Evolutionary conservation across 2,329 filamentous ascomycete species (phyloP).

Genomic region (Emergomyces pasteurianus): DNA sequence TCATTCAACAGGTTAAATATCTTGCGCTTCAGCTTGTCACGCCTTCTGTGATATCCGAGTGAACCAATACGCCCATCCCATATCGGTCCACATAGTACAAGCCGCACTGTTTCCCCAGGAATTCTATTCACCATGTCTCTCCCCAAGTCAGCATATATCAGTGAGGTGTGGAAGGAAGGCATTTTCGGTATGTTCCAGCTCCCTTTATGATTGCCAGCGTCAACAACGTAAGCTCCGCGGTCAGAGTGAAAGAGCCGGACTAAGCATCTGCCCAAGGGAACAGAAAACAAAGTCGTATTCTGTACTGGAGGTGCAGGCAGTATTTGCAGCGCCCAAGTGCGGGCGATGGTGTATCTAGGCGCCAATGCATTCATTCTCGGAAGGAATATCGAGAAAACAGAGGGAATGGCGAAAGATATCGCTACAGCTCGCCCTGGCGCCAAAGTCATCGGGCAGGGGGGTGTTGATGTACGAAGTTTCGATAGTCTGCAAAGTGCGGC

Average conservation of each 20-base stretch:
- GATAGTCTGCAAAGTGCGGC: constrained; percentile 60
- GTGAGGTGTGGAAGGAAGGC: constrained; percentile 72
- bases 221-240: too few species aligned
- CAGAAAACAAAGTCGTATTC: constrained; percentile 80
- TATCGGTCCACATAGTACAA: neutral
- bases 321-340: constrained; percentile 89
- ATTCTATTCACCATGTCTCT: constrained; percentile 45
- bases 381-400: constrained; percentile 78
- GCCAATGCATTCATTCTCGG: constrained; percentile 92
- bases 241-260: neutral
- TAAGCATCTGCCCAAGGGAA: neutral
- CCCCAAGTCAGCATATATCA: constrained; percentile 63
- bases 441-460: constrained; percentile 76
- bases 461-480: constrained; percentile 59
- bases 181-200: constrained; percentile 56
- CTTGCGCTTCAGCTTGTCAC: neutral
- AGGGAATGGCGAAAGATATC: constrained; percentile 67
- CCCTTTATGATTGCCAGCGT: neutral
- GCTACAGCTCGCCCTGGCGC: constrained; percentile 64
- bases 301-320: constrained; percentile 89
- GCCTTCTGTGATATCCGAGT: neutral
- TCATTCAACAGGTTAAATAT: neutral
- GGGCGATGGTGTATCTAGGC: constrained; percentile 79
- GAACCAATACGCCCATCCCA: neutral
- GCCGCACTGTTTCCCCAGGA: neutral